Evolutionary conservation across 148 eudicot genomes (phyloP).

Genomic region (Rheum nobile): DNA sequence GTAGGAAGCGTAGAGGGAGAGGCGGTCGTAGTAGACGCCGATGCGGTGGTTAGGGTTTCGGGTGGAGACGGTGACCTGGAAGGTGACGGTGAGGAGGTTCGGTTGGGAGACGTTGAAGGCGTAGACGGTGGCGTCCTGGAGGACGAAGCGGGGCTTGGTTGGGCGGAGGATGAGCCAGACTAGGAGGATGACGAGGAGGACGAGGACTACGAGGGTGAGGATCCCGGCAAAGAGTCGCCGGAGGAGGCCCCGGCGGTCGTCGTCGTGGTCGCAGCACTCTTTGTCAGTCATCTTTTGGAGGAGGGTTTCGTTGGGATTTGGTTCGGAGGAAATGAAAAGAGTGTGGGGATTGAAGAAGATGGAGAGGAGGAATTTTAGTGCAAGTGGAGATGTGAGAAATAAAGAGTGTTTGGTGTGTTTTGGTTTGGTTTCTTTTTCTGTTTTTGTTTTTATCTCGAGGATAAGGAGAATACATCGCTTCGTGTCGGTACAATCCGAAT

Average conservation of each 20-base stretch:
- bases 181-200: conserved; percentile 21
- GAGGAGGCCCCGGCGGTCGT: not conserved
- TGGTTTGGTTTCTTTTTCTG: not conserved
- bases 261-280: conserved; percentile 19
- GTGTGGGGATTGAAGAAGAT: not conserved
- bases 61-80: conserved; percentile 36
- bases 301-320: no score
- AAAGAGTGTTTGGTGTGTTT: not conserved
- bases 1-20: conserved; percentile 34
- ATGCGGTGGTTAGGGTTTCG: conserved; percentile 33
- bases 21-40: conserved; percentile 37
- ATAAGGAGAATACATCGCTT: not conserved
- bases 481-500: not conserved
- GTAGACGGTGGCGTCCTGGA: conserved; percentile 29
- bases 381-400: not conserved
- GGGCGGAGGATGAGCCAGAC: conserved; percentile 23
- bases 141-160: conserved; percentile 18
- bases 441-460: not conserved
- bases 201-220: conserved; percentile 10
- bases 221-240: conserved; percentile 12
- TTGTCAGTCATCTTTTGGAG: not conserved
- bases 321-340: not conserved
- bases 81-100: conserved; percentile 22
- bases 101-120: conserved; percentile 22
- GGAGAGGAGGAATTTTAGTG: not conserved